Base-by-base conservation (phyloP, 345 rosid genomes). In the Citrus hindsii region DNA sequence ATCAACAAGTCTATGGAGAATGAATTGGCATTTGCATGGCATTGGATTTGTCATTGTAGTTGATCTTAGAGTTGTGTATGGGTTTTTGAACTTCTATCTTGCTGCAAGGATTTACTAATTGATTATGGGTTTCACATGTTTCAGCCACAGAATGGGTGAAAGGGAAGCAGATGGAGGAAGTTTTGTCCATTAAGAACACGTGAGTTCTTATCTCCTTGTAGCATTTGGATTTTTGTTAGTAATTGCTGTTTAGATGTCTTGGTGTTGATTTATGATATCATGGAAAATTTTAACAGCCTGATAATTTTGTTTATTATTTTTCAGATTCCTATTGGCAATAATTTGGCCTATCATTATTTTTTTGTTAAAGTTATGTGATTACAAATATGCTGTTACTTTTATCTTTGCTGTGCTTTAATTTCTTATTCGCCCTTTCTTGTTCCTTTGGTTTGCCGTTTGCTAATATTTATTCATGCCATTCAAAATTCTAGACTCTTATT, bases 141-240 rank as follows among this genome's bases (percentile, higher is more conserved):
- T 32, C 83, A 97, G 99, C 93, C 32, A 91, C 98, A 14, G 99
- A 97, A 83, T 97, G 99, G 99, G 99, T 94, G 90, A 97, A 94
- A 82, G 99, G 98, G 69, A 97, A 89, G 83, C 90, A 88, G 73
- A 91, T 90, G 93, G 97, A 93, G 78, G 98, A 97, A 76, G 98
- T 94, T 12, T 19, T 97, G 42, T 77, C 98, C 80, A 97, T 97
- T 64, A 94, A 92, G 77, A 97, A 97, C 86, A 91, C 99, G 99
- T 94, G 76, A 91, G 98, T 81, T 35, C 9, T 25, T 67, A 0
- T 46, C 24, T 3, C 19, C 13, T 24, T 32, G 9, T 74, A 61
- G 59, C 27, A 37, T 4, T 58, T 38, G 69, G 2, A 10, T 74
- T 33, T 22, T 33, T 33, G 7, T 22, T 65, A 9, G 55, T 18